A percentile compares a stretch with the other conserved stretches of the same genome.
Conservation (phyloP, 108 stramenopile species). For the Cyclotella kingstonii region DNA sequence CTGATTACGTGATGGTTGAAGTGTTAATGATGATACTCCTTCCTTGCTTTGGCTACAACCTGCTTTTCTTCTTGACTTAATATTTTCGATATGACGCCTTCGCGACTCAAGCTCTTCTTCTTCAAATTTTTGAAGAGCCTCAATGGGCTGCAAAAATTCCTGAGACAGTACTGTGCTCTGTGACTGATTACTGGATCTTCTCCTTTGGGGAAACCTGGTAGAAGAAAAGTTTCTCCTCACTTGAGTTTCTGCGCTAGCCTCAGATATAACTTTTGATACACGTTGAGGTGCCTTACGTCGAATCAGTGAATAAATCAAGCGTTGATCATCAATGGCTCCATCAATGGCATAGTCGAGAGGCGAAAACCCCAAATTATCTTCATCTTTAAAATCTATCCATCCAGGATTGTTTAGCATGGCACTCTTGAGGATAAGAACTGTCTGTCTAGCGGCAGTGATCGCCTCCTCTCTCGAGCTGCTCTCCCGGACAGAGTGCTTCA, state of each 20-base stretch:
- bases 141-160: too few relatives aligned
- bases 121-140: conserved; percentile 13
- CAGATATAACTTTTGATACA: not conserved
- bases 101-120: conserved; percentile 27
- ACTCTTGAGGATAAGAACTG: conserved; percentile 22
- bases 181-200: not conserved
- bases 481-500: too few relatives aligned
- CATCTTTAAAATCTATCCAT: conserved; percentile 34
- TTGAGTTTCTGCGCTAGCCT: conserved; percentile 8
- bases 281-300: conserved; percentile 7
- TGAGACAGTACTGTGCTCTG: not conserved
- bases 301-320: conserved; percentile 15
- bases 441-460: conserved; percentile 2
- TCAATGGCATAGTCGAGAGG: conserved; percentile 44
- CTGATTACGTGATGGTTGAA: too few relatives aligned
- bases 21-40: too few relatives aligned
- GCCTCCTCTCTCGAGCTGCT: conserved; percentile 4
- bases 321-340: conserved; percentile 4
- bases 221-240: not conserved
- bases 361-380: conserved; percentile 26
- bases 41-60: conserved; percentile 7
- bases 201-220: not conserved
- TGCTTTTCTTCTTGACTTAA: conserved; percentile 15
- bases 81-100: conserved; percentile 13
- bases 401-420: conserved; percentile 39